Conservation (phyloP, 1,284 basidiomycete genomes). For the Fomitopsis betulina region DNA sequence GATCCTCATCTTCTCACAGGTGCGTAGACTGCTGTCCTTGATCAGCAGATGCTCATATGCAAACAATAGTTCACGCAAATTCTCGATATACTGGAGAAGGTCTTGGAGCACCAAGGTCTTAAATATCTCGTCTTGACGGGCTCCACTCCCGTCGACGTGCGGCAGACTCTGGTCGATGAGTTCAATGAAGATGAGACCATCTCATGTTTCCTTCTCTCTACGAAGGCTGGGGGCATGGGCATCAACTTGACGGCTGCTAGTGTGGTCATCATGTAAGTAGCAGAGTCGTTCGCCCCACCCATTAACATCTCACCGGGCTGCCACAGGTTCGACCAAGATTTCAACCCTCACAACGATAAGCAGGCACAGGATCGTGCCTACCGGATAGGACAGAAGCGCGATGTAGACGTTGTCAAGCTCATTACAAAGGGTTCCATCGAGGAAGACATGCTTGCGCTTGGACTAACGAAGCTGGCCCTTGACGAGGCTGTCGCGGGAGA, state of each 20-base stretch:
- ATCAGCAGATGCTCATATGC: background rate
- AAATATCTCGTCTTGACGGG: constrained; percentile 91
- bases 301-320: constrained; percentile 1
- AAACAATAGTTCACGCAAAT: constrained; percentile 83
- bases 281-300: background rate
- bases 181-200: constrained; percentile 95
- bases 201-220: constrained; percentile 90
- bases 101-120: constrained; percentile 74
- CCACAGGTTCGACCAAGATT: constrained; percentile 91
- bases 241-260: constrained; percentile 92
- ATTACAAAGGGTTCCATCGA: constrained; percentile 92
- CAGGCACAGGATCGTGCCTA: constrained; percentile 98
- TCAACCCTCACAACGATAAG: constrained; percentile 89
- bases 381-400: constrained; percentile 92
- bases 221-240: constrained; percentile 92
- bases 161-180: constrained; percentile 93
- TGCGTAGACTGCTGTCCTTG: constrained; percentile 26
- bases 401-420: constrained; percentile 92
- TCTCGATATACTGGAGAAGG: constrained; percentile 87
- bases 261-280: constrained; percentile 80
- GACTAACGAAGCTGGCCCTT: constrained; percentile 84
- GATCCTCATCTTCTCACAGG: constrained; percentile 92
- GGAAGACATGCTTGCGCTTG: constrained; percentile 91
- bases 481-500: constrained; percentile 91
- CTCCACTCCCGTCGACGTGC: constrained; percentile 89